These are phyloP conservation scores for Eucalyptus fibrosa DNA, from an alignment of 345 rosid species.

Conservation along the genomic window DNA sequence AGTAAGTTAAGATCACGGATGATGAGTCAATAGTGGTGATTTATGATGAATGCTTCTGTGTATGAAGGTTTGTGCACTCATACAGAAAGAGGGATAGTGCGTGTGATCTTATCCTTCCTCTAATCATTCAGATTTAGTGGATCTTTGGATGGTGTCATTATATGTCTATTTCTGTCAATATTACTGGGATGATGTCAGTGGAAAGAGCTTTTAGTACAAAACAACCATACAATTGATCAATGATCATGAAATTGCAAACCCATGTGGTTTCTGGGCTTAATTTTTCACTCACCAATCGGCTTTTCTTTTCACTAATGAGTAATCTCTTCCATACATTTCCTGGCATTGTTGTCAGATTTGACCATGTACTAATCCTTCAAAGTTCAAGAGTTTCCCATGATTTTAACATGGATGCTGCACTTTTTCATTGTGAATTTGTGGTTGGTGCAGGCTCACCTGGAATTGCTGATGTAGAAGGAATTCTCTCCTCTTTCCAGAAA, in stretches of 20 bases:
- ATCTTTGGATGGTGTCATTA: background rate
- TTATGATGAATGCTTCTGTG: background rate
- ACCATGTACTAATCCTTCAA: background rate
- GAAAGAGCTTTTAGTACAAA: background rate
- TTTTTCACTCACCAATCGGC: background rate
- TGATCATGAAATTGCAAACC: background rate
- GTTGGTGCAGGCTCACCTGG: constrained; percentile 26
- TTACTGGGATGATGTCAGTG: background rate
- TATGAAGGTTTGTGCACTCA: background rate
- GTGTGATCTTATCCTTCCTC: background rate
- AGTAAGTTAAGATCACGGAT: background rate
- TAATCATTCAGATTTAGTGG: background rate
- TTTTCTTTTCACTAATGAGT: background rate
- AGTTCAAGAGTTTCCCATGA: background rate
- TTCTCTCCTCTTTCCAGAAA: constrained; percentile 47
- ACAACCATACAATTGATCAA: background rate
- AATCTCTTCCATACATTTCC: background rate
- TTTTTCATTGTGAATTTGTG: background rate
- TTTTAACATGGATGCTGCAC: background rate
- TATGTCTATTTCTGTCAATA: background rate
- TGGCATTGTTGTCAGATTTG: background rate
- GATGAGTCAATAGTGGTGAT: background rate
- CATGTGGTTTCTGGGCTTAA: background rate
- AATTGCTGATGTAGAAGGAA: constrained; percentile 32
- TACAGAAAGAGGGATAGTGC: background rate